Percentiles rank a stretch among this genome's conserved stretches.
These are phyloP conservation scores for Xylariaceae sp. DNA, from an alignment of 2,329 filamentous ascomycete species.

Conservation along the genomic window DNA sequence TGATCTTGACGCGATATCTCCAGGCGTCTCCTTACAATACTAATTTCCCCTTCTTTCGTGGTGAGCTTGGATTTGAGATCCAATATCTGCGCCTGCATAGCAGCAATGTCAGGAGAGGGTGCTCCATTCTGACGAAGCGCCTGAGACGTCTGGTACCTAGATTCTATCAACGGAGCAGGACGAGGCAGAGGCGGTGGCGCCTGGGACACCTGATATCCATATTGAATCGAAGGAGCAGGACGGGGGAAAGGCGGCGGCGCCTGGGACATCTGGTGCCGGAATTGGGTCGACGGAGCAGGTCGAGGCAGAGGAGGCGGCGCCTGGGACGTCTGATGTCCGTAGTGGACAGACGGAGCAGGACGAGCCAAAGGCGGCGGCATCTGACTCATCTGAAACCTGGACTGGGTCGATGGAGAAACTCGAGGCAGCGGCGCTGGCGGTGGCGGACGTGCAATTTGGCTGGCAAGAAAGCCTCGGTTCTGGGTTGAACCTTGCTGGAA, in stretches of 20 bases:
- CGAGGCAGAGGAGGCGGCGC: slow-evolving; percentile 27
- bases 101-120: slow-evolving; percentile 37
- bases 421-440: slow-evolving; percentile 26
- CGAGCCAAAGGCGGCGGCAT: slow-evolving; percentile 23
- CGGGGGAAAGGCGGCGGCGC: slow-evolving; percentile 23
- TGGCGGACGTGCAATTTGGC: slow-evolving; percentile 38
- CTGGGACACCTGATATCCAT: slow-evolving; percentile 37
- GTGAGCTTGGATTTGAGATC: slow-evolving; percentile 52
- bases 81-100: slow-evolving; percentile 48
- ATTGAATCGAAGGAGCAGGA: slow-evolving; percentile 28
- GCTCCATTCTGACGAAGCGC: slow-evolving; percentile 22
- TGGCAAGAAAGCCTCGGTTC: slow-evolving; percentile 33
- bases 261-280: slow-evolving; percentile 35
- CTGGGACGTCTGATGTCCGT: slow-evolving; percentile 35
- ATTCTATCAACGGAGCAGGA: slow-evolving; percentile 28
- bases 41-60: slow-evolving; percentile 64
- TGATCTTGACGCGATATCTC: slow-evolving; percentile 57
- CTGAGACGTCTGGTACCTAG: slow-evolving; percentile 35
- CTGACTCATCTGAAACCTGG: slow-evolving; percentile 35
- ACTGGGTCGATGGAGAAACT: slow-evolving; percentile 28
- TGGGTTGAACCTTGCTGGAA: slow-evolving; percentile 18
- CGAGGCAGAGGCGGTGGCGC: slow-evolving; percentile 34
- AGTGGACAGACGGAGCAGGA: slow-evolving; percentile 28
- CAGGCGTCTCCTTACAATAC: slow-evolving; percentile 68
- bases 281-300: slow-evolving; percentile 28